phyloP scores from a whole-genome alignment of 495 filamentous ascomycete species.

The Hypomontagnella monticulosa region DNA sequence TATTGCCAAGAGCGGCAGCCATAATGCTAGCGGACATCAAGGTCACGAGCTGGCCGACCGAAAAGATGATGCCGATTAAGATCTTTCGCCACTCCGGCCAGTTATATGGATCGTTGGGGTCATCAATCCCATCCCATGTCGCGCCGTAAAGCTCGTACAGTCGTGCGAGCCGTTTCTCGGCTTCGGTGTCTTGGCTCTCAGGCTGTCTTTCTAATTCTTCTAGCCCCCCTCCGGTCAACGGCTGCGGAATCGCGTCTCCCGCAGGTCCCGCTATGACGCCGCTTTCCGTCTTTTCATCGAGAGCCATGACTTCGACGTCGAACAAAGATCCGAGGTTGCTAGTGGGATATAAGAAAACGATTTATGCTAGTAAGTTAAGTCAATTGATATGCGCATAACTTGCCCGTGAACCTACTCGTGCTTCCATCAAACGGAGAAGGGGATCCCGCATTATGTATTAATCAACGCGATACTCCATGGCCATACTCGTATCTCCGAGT shows the following conservation, averaged over 20 bases:
- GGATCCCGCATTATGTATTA: too few relatives aligned
- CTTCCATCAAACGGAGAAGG: too few relatives aligned
- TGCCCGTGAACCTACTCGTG: too few relatives aligned
- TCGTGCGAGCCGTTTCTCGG: constrained; percentile 17
- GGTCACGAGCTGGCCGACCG: constrained; percentile 41
- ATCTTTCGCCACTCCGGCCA: constrained; percentile 66
- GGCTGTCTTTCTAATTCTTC: constrained; percentile 1
- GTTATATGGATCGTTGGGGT: constrained; percentile 68
- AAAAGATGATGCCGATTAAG: constrained; percentile 65
- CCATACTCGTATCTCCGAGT: too few relatives aligned
- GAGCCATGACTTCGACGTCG: constrained; percentile 1
- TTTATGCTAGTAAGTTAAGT: too few relatives aligned
- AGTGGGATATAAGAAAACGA: background rate
- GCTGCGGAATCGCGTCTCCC: background rate
- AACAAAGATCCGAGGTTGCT: background rate
- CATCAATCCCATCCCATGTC: constrained; percentile 65
- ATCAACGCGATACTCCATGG: too few relatives aligned
- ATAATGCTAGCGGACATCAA: constrained; percentile 48
- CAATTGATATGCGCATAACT: too few relatives aligned
- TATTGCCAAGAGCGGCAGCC: constrained; percentile 50
- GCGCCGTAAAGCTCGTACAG: constrained; percentile 39
- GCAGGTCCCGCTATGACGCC: constrained; percentile 4
- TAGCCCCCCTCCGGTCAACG: background rate
- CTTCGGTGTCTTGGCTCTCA: constrained; percentile 4
- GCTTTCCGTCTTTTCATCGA: constrained; percentile 7